Percentiles rank a stretch among this genome's conserved stretches.
Evolutionary conservation across 768 basidiomycete genomes (phyloP).

Genomic region (Dacryopinax primogenitus): DNA sequence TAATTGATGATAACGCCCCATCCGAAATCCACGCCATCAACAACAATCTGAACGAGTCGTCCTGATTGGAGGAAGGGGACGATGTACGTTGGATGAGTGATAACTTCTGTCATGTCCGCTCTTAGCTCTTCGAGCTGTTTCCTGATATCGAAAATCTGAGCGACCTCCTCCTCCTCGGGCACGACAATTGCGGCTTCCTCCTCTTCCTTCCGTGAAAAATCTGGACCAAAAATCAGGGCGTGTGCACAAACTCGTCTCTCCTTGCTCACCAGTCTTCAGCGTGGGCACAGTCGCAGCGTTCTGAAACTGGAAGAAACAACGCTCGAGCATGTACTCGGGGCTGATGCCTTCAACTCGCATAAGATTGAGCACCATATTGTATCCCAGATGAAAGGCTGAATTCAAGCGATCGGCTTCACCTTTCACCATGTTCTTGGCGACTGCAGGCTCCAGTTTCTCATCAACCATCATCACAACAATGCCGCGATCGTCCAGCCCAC

Average conservation of each 20-base stretch:
- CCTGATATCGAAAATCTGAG: conserved; percentile 86
- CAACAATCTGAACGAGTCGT: conserved; percentile 79
- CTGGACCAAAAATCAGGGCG: conserved; percentile 31
- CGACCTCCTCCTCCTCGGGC: conserved; percentile 68
- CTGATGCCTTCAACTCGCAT: conserved; percentile 98
- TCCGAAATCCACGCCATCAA: conserved; percentile 80
- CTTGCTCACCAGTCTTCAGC: conserved; percentile 61
- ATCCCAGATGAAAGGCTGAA: conserved; percentile 96
- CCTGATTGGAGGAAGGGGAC: conserved; percentile 88
- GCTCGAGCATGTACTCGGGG: conserved; percentile 94
- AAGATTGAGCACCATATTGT: conserved; percentile 97
- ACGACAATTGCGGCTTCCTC: conserved; percentile 51
- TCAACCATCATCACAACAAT: conserved; percentile 99
- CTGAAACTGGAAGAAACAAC: conserved; percentile 98
- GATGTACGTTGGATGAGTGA: conserved; percentile 92
- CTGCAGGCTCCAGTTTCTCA: conserved; percentile 84
- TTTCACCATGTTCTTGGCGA: conserved; percentile 94
- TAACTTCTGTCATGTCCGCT: conserved; percentile 77
- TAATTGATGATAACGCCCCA: conserved; percentile 94
- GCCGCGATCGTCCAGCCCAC: conserved; percentile 95
- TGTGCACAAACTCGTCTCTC: neutral
- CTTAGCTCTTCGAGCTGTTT: conserved; percentile 83
- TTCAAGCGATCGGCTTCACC: conserved; percentile 93
- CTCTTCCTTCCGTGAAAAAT: conserved; percentile 61
- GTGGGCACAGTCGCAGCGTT: conserved; percentile 80